Evolutionary conservation across 164 flowering plant species (phyloP).

Genomic region (Taxillus chinensis): DNA sequence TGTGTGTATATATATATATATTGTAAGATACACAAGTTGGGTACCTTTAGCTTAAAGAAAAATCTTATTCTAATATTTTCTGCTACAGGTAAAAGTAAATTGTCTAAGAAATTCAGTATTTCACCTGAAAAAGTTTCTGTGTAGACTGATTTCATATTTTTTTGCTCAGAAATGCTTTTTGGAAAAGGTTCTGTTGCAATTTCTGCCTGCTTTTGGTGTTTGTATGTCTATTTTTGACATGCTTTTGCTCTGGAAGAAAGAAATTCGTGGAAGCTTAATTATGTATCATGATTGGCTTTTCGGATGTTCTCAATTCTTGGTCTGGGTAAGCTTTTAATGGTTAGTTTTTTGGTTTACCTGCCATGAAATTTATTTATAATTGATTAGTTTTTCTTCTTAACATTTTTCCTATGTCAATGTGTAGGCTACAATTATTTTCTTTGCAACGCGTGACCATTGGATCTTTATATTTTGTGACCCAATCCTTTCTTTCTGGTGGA

Average conservation of each 20-base stretch:
- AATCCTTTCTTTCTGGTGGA: conserved; percentile 69
- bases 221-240: conserved; percentile 36
- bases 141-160: not conserved
- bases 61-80: no score
- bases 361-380: not conserved
- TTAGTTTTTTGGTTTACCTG: not conserved
- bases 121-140: not conserved
- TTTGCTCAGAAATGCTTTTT: conserved; percentile 16
- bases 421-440: conserved; percentile 37
- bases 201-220: conserved; percentile 45
- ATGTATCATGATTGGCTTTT: conserved; percentile 46
- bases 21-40: no score
- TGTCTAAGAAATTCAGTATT: not conserved
- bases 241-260: conserved; percentile 27
- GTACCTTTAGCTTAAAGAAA: no score
- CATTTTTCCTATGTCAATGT: conserved; percentile 4
- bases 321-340: conserved; percentile 53
- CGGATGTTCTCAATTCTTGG: conserved; percentile 40
- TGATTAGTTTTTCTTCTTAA: not conserved
- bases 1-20: no score
- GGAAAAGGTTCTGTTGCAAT: conserved; percentile 29
- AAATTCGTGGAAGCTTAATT: conserved; percentile 19
- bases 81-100: no score
- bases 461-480: conserved; percentile 28
- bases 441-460: conserved; percentile 26